A percentile compares a stretch with the other conserved stretches of the same genome.
Evolutionary conservation across 768 basidiomycete species (phyloP).

Genomic region (Pulveroboletus sp.): DNA sequence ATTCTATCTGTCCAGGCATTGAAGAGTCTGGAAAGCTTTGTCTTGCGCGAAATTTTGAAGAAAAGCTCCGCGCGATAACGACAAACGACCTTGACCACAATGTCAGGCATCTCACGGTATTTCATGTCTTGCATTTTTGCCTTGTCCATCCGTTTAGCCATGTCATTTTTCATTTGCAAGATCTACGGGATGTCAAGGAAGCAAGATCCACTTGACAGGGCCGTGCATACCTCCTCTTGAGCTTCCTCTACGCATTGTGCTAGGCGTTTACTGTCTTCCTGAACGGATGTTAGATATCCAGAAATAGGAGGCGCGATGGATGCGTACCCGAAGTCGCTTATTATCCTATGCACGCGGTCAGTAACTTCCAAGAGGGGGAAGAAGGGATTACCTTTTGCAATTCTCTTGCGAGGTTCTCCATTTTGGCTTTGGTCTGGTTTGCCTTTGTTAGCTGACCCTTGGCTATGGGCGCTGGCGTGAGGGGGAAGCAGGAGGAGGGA

Average conservation of each 20-base stretch:
- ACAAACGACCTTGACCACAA: conserved; percentile 85
- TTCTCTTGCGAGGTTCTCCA: conserved; percentile 87
- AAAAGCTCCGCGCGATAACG: conserved; percentile 88
- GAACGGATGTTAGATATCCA: conserved; percentile 21
- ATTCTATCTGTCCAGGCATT: conserved; percentile 89
- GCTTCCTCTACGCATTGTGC: conserved; percentile 82
- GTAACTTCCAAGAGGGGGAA: conserved; percentile 8
- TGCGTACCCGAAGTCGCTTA: conserved; percentile 76
- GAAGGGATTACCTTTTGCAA: conserved; percentile 68
- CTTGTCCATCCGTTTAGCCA: conserved; percentile 76
- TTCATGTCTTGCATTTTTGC: conserved; percentile 77
- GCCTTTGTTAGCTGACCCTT: conserved; percentile 85
- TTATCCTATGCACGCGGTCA: conserved; percentile 61
- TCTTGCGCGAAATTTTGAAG: conserved; percentile 92
- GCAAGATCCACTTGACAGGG: not conserved
- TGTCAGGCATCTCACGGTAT: conserved; percentile 84
- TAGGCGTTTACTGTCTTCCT: conserved; percentile 86
- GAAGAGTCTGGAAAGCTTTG: conserved; percentile 78
- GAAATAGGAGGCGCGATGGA: conserved; percentile 1
- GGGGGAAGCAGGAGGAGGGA: conserved; percentile 6
- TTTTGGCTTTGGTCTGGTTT: conserved; percentile 84
- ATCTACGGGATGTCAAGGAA: conserved; percentile 44
- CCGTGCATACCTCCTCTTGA: conserved; percentile 68
- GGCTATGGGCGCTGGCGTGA: conserved; percentile 41
- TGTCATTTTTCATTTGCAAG: conserved; percentile 76